Base-by-base conservation (phyloP, 495 filamentous ascomycete genomes). In the Daldinia childiae region DNA sequence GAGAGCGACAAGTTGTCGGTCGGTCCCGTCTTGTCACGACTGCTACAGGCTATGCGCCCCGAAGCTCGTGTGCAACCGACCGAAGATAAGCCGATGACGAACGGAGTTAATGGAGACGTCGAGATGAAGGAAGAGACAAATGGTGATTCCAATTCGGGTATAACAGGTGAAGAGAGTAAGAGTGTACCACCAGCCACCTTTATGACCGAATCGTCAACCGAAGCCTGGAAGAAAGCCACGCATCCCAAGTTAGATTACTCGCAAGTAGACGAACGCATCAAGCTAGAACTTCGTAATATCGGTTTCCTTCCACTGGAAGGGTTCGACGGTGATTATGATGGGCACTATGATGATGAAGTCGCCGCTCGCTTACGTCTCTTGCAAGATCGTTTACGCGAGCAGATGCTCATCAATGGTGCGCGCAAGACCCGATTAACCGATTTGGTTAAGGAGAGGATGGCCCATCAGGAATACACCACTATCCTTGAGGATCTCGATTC, bases 401-500 rank as follows among this genome's bases (percentile, higher is more conserved):
- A 93, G 74, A 90, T 89, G 66, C 88, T 97, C 50, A 79, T 91
- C 72, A 98, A 98, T 80, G 95, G 94, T 52, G 93, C 95, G 0
- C 89, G 93, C 68, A 98, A 98, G 77, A 87, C 91, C 6, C 85
- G 95, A 15, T 86, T 99, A 9, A 87, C 91, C 1, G 93, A 97
- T 17, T 85, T 97, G 19, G 90, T 94, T 2, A 90, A 93, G 71
- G 95, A 96, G 77, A 88, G 92, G 69, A 93, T 98, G 89, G 96
- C 95, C 1, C 87, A 92, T 77, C 95, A 98, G 71, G 95, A 99
- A 77, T 99, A 96, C 81, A 90, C 88, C 73, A 98, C 94, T 69
- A 99, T 99, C 75, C 90, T 95, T 65, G 95, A 99, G 74, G 95
- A 98, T 78, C 89, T 99, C 26, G 95, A 99, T 80, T 88, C 89